Evolutionary conservation across 306 rosid genomes (phyloP).

Genomic region (Sicyos baderoa): DNA sequence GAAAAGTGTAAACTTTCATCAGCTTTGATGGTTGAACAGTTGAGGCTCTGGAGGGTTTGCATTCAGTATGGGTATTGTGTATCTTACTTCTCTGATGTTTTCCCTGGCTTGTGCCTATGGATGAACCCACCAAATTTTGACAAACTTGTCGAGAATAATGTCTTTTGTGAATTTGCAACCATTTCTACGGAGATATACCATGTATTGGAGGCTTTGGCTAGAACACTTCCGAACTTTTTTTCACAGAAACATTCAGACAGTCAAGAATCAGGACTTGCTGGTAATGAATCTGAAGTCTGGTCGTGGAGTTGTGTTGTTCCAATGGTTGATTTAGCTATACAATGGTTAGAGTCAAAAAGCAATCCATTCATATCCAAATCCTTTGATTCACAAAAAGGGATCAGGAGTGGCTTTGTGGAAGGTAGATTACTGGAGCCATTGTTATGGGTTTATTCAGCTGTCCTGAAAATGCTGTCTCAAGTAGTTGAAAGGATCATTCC

Average conservation of each 20-base stretch:
- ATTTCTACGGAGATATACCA: constrained; percentile 72
- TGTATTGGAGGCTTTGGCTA: constrained; percentile 70
- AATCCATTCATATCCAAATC: constrained; percentile 45
- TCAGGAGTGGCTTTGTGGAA: constrained; percentile 22
- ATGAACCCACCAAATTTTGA: constrained; percentile 61
- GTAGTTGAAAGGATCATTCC: constrained; percentile 63
- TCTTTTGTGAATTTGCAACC: constrained; percentile 57
- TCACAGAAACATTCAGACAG: constrained; percentile 39
- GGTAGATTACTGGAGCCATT: constrained; percentile 39
- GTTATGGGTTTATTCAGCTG: constrained; percentile 76
- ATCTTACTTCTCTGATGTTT: constrained; percentile 60
- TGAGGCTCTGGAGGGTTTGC: constrained; percentile 89
- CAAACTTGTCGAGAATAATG: constrained; percentile 41
- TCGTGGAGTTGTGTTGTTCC: constrained; percentile 88
- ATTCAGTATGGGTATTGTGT: constrained; percentile 74
- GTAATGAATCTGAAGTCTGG: constrained; percentile 56
- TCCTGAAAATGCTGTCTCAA: constrained; percentile 52
- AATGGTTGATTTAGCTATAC: constrained; percentile 71
- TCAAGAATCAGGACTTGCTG: constrained; percentile 30
- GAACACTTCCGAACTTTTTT: constrained; percentile 65
- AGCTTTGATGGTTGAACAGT: constrained; percentile 71
- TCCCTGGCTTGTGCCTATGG: constrained; percentile 76
- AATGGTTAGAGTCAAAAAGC: constrained; percentile 64
- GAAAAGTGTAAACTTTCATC: constrained; percentile 65
- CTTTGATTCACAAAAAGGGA: constrained; percentile 35